Evolutionary conservation across 306 rosid genomes (phyloP).

Genomic region (Sindora glabra): DNA sequence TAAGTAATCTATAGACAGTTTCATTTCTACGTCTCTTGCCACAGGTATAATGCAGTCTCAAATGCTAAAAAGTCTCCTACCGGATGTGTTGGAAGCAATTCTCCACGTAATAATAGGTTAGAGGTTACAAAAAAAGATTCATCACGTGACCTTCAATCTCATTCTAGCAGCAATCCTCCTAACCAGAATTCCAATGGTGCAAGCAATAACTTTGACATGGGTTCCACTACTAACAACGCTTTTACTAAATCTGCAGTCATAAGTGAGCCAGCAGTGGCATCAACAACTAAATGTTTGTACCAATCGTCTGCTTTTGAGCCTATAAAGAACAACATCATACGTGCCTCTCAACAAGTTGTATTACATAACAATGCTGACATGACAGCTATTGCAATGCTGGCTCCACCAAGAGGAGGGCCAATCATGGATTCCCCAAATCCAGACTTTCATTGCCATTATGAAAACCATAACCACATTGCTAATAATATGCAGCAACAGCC

Average conservation of each 20-base stretch:
- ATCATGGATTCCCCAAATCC: conserved; percentile 32
- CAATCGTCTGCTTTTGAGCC: conserved; percentile 55
- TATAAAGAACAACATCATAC: conserved; percentile 27
- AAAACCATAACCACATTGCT: conserved; percentile 22
- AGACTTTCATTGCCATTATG: conserved; percentile 34
- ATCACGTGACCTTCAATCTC: conserved; percentile 45
- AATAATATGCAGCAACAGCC: conserved; percentile 35
- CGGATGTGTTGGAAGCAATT: conserved; percentile 58
- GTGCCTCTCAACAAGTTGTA: conserved; percentile 34
- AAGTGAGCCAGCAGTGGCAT: conserved; percentile 39
- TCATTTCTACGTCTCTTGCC: neutral
- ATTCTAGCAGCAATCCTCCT: conserved; percentile 57
- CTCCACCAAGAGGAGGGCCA: conserved; percentile 36
- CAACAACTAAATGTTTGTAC: conserved; percentile 42
- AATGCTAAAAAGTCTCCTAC: conserved; percentile 55
- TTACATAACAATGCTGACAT: conserved; percentile 27
- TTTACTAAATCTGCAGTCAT: conserved; percentile 37
- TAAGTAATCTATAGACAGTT: no score
- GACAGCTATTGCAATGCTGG: conserved; percentile 23
- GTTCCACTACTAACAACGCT: conserved; percentile 58
- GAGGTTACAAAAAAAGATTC: conserved; percentile 47
- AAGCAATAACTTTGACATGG: conserved; percentile 71
- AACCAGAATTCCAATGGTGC: conserved; percentile 56
- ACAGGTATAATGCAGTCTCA: conserved; percentile 61
- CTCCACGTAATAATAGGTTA: conserved; percentile 38